phyloP scores from a whole-genome alignment of 768 basidiomycete genomes.

The Leccinum olivaceopallidum region DNA sequence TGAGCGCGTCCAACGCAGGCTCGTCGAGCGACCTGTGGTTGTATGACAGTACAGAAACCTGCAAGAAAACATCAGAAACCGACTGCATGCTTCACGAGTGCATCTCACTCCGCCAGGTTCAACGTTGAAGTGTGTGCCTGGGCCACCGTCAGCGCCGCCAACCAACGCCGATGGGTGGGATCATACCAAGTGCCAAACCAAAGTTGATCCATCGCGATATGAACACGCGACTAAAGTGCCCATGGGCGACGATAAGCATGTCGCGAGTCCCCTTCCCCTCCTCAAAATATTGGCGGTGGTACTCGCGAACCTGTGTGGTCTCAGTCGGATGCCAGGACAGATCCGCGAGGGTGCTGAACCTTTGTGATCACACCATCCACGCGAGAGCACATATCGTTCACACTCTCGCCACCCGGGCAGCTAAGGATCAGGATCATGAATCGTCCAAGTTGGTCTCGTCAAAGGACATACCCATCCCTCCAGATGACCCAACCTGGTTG shows the following conservation, averaged over 20 bases:
- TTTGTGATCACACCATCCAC: constrained; percentile 76
- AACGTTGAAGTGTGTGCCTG: constrained; percentile 80
- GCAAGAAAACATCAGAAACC: constrained; percentile 10
- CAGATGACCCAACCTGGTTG: constrained; percentile 77
- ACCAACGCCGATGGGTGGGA: not conserved
- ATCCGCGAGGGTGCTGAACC: constrained; percentile 39
- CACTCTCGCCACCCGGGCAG: constrained; percentile 87
- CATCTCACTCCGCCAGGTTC: constrained; percentile 74
- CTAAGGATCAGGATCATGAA: constrained; percentile 37
- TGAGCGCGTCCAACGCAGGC: constrained; percentile 74
- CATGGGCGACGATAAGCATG: constrained; percentile 89
- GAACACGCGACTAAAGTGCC: constrained; percentile 73
- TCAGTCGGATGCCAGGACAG: constrained; percentile 8
- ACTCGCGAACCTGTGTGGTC: constrained; percentile 58
- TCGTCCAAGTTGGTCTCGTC: not conserved
- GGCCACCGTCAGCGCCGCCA: constrained; percentile 10
- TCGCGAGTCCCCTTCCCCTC: constrained; percentile 69
- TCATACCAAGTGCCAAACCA: constrained; percentile 56
- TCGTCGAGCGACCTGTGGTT: constrained; percentile 80
- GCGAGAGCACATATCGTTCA: constrained; percentile 72
- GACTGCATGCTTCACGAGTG: not conserved
- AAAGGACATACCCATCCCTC: constrained; percentile 65
- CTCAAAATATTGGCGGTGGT: constrained; percentile 70
- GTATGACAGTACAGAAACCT: constrained; percentile 83
- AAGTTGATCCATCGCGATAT: constrained; percentile 83